Evolutionary conservation across 2,329 filamentous ascomycete genomes (phyloP).

Genomic region (Sporothrix pallida): DNA sequence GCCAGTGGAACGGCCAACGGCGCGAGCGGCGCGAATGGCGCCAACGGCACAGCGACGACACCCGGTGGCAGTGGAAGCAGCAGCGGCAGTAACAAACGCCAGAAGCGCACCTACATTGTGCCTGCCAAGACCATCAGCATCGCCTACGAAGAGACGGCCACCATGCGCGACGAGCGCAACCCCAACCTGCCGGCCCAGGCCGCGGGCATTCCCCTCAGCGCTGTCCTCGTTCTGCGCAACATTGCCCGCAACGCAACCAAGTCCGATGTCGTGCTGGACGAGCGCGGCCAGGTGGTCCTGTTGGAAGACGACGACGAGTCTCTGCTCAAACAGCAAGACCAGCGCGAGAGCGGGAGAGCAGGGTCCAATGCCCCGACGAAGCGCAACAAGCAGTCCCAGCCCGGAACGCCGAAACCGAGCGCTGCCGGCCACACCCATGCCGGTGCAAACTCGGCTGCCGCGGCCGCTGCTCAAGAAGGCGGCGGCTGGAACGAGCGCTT

Average conservation of each 20-base stretch:
- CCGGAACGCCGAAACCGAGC: slow-evolving; percentile 4
- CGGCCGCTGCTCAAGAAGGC: slow-evolving; percentile 39
- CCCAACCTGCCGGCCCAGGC: slow-evolving; percentile 66
- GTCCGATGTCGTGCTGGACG: slow-evolving; percentile 53
- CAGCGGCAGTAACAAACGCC: slow-evolving; percentile 43
- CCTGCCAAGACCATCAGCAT: slow-evolving; percentile 63
- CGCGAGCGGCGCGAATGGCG: neutral
- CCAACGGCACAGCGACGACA: slow-evolving; percentile 5
- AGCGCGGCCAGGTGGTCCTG: slow-evolving; percentile 39
- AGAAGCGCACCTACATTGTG: slow-evolving; percentile 55
- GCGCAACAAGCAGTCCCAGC: neutral
- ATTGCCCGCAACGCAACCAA: slow-evolving; percentile 71
- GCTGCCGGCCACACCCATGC: neutral
- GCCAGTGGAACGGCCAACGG: neutral
- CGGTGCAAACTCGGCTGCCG: slow-evolving; percentile 12
- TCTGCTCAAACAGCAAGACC: slow-evolving; percentile 52
- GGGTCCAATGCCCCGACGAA: neutral
- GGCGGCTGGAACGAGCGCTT: slow-evolving; percentile 70
- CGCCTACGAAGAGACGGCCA: slow-evolving; percentile 61
- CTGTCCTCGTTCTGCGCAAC: slow-evolving; percentile 78
- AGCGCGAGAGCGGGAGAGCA: neutral
- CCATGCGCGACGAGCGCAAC: slow-evolving; percentile 62
- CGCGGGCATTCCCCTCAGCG: slow-evolving; percentile 78
- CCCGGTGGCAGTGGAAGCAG: slow-evolving; percentile 27
- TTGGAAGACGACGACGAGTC: slow-evolving; percentile 49